Percentiles rank a stretch among this genome's conserved stretches.
Evolutionary conservation across 352 stramenopile species (phyloP).

Genomic region (Bremia lactucae): DNA sequence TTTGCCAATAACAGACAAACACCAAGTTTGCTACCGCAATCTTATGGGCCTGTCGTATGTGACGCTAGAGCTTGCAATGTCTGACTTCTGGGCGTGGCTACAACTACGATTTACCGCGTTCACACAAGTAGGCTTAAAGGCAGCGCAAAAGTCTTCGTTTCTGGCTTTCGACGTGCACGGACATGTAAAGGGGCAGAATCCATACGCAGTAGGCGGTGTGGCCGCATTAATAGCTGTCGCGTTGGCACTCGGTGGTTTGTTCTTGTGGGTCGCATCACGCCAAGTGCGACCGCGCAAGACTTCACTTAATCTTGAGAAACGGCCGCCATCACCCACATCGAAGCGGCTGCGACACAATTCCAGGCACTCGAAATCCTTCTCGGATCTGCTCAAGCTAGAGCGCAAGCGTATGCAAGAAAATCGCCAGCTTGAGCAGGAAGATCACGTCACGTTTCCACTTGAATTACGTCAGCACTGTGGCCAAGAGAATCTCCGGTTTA

Average conservation of each 20-base stretch:
- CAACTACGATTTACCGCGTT: conserved; percentile 5
- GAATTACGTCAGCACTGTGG: conserved; percentile 45
- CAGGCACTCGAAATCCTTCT: conserved; percentile 62
- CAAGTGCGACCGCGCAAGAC: conserved; percentile 56
- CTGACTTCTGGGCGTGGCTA: conserved; percentile 15
- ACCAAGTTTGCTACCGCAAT: no score
- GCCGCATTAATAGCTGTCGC: conserved; percentile 38
- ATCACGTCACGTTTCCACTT: conserved; percentile 52
- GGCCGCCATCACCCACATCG: conserved; percentile 53
- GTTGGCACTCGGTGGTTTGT: conserved; percentile 37
- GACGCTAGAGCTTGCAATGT: background rate
- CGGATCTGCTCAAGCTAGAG: conserved; percentile 50
- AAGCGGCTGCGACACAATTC: conserved; percentile 54
- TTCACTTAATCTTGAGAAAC: conserved; percentile 19
- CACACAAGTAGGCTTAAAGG: conserved; percentile 7
- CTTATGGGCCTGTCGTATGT: no score
- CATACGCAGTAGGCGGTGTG: conserved; percentile 36
- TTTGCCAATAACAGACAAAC: no score
- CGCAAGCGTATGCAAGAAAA: conserved; percentile 54
- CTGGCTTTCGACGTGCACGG: conserved; percentile 7
- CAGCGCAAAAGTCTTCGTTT: conserved; percentile 12
- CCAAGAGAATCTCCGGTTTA: conserved; percentile 65
- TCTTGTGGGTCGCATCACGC: conserved; percentile 73
- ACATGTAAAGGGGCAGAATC: conserved; percentile 24
- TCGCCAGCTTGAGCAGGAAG: conserved; percentile 45